Conservation (phyloP, 78 protist genomes). For the Dictyostelium capitatum region DNA sequence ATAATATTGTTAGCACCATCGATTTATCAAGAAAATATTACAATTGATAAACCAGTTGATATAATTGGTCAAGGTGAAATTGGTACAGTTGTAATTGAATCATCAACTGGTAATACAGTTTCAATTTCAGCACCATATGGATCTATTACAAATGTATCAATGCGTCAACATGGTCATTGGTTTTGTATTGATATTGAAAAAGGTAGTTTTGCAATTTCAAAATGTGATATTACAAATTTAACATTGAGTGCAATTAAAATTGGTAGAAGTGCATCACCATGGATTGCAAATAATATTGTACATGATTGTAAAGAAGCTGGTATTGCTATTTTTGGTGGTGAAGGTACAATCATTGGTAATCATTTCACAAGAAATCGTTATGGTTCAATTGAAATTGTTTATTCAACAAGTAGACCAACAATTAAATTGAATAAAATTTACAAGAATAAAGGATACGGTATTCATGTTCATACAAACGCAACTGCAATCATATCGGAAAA, state of each 20-base stretch:
- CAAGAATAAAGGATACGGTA: constrained; percentile 77
- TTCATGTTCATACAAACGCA: constrained; percentile 69
- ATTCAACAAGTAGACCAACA: constrained; percentile 44
- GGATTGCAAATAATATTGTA: constrained; percentile 64
- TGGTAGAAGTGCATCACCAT: constrained; percentile 71
- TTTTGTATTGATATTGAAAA: constrained; percentile 78
- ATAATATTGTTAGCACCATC: constrained; percentile 40
- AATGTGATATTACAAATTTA: constrained; percentile 70
- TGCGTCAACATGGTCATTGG: constrained; percentile 73
- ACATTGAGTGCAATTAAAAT: constrained; percentile 65
- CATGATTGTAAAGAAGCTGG: constrained; percentile 83
- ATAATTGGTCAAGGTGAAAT: constrained; percentile 54
- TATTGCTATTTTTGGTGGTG: constrained; percentile 80
- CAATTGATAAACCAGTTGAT: constrained; percentile 66
- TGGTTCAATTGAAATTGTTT: constrained; percentile 60
- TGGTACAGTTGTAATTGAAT: constrained; percentile 30
- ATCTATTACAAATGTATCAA: constrained; percentile 22
- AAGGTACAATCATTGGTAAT: constrained; percentile 75
- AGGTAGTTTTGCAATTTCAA: constrained; percentile 46
- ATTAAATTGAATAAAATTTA: constrained; percentile 66
- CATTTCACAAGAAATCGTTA: constrained; percentile 73
- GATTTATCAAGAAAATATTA: constrained; percentile 29
- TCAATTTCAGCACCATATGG: constrained; percentile 65
- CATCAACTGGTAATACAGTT: constrained; percentile 30
- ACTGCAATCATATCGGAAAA: constrained; percentile 53